phyloP scores from a whole-genome alignment of 2,329 filamentous ascomycete species.

The Juglanconis oblonga region DNA sequence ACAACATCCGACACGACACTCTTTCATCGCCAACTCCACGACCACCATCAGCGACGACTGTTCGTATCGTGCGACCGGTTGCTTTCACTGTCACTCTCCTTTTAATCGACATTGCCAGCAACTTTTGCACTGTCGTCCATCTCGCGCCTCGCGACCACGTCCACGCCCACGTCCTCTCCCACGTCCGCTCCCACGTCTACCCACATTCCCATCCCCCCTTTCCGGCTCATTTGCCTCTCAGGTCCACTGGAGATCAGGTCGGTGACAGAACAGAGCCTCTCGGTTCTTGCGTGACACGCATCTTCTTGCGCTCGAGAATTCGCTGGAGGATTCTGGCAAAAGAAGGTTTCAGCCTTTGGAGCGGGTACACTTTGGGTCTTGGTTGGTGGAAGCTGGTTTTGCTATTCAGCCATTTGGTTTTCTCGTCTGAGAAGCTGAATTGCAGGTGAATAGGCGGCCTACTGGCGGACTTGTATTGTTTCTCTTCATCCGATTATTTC shows the following conservation, averaged over 20 bases:
- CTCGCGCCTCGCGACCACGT: not conserved
- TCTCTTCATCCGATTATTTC: conserved; percentile 25
- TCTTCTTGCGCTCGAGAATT: conserved; percentile 14
- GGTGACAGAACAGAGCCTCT: conserved; percentile 1
- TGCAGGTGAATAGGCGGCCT: conserved; percentile 22
- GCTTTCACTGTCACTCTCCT: not conserved
- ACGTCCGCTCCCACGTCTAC: not conserved
- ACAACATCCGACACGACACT: not conserved
- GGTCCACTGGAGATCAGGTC: not conserved
- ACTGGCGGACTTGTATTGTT: conserved; percentile 33
- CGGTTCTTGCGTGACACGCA: conserved; percentile 4
- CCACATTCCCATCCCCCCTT: not conserved
- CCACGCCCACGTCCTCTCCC: not conserved
- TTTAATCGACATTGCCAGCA: not conserved
- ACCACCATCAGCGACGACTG: not conserved
- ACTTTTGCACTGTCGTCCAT: not conserved
- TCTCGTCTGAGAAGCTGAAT: conserved; percentile 5
- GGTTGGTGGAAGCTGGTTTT: conserved; percentile 18
- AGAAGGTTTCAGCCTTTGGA: conserved; percentile 17
- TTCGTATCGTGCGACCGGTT: not conserved
- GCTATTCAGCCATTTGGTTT: conserved; percentile 25
- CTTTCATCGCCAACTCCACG: conserved; percentile 2
- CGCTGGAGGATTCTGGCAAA: conserved; percentile 18
- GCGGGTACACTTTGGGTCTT: conserved; percentile 14
- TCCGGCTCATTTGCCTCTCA: not conserved